Evolutionary conservation across 257 asterid species (phyloP).

Genomic region (Solanum sejunctum): DNA sequence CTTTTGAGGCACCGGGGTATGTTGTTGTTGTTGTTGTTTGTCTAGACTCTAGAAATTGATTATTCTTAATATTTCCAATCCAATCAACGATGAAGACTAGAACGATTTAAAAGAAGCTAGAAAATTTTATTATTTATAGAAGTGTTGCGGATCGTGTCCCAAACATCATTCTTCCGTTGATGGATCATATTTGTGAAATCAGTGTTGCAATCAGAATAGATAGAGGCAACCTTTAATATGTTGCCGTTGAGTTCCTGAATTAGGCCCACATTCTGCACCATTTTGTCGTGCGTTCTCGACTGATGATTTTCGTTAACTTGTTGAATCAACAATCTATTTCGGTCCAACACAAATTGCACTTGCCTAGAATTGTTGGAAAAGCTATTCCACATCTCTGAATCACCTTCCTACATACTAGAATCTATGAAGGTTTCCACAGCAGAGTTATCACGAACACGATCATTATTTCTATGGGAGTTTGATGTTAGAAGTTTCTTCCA

Average conservation of each 20-base stretch:
- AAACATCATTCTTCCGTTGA: constrained; percentile 5
- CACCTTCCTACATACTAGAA: constrained; percentile 12
- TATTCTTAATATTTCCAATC: neutral
- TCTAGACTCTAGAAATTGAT: too few relatives aligned
- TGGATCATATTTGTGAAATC: constrained; percentile 29
- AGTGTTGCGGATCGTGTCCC: neutral
- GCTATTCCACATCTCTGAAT: constrained; percentile 38
- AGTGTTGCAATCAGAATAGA: constrained; percentile 44
- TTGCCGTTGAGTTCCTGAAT: constrained; percentile 66
- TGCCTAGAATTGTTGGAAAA: constrained; percentile 40
- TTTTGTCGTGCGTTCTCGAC: constrained; percentile 41
- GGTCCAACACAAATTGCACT: constrained; percentile 65
- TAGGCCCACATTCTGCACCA: constrained; percentile 51
- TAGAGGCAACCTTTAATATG: constrained; percentile 41
- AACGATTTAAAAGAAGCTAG: neutral
- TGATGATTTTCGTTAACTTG: constrained; percentile 82
- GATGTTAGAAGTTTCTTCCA: constrained; percentile 15
- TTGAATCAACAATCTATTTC: constrained; percentile 55
- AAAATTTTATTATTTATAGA: neutral
- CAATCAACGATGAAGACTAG: neutral
- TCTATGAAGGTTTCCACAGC: neutral
- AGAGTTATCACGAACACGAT: neutral
- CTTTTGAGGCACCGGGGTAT: too few relatives aligned
- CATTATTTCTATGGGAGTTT: neutral
- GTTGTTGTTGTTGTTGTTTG: too few relatives aligned